Conservation (phyloP, 1,284 basidiomycete species). For the Boletus nobilissimus region DNA sequence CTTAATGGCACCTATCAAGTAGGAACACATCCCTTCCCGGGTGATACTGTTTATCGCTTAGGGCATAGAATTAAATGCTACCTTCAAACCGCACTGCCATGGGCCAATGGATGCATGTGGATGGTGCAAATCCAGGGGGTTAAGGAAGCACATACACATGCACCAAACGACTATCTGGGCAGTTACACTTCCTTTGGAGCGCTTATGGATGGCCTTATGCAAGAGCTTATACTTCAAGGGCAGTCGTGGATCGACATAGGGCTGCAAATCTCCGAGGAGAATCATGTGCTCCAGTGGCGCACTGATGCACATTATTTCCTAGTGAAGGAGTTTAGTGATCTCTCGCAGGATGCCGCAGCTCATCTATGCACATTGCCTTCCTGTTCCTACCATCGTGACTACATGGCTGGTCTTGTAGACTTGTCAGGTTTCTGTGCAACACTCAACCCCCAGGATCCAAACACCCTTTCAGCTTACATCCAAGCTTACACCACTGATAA, state of each 20-base stretch:
- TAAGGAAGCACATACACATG: slow-evolving; percentile 20
- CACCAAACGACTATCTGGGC: not conserved
- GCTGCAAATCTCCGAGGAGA: slow-evolving; percentile 12
- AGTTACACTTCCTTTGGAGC: not conserved
- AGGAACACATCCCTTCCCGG: slow-evolving; percentile 17
- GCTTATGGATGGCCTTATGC: slow-evolving; percentile 2
- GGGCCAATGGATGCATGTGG: slow-evolving; percentile 17
- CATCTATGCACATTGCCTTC: slow-evolving; percentile 3
- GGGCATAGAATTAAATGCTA: not conserved
- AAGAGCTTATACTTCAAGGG: not conserved
- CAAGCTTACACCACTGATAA: slow-evolving; percentile 24
- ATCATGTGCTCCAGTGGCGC: slow-evolving; percentile 19
- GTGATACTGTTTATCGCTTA: not conserved
- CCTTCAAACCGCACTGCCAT: slow-evolving; percentile 6
- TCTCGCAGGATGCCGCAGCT: not conserved
- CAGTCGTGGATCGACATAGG: slow-evolving; percentile 24
- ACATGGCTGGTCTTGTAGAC: slow-evolving; percentile 9
- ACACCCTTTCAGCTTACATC: not conserved
- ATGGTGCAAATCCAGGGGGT: slow-evolving; percentile 26
- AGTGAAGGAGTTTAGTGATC: not conserved
- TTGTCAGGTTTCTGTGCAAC: slow-evolving; percentile 16
- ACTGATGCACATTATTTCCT: slow-evolving; percentile 20
- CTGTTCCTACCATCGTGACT: slow-evolving; percentile 13
- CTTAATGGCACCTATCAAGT: slow-evolving; percentile 19
- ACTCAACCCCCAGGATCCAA: not conserved